phyloP scores from a whole-genome alignment of 257 asterid genomes.

The Voacanga thouarsii region DNA sequence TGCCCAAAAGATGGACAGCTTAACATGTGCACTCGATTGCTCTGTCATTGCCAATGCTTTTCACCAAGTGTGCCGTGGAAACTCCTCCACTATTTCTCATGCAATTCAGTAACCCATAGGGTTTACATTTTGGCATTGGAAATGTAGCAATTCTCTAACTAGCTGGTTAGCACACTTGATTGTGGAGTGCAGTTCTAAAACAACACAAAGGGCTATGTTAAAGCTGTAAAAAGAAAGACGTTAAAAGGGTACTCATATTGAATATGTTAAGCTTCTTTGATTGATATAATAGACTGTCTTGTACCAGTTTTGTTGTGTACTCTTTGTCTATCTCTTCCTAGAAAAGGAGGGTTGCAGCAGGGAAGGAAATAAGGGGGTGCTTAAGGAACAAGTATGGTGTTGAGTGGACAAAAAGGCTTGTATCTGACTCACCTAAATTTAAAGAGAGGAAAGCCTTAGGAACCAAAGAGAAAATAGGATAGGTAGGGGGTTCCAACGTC shows the following conservation, averaged over 20 bases:
- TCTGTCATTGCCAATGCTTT: constrained; percentile 14
- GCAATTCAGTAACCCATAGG: background rate
- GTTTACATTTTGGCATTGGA: no score
- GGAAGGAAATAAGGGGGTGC: constrained; percentile 6
- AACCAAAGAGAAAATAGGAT: background rate
- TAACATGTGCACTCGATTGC: constrained; percentile 23
- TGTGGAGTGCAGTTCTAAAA: no score
- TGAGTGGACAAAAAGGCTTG: constrained; percentile 25
- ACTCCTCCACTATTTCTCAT: background rate
- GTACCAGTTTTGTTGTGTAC: no score
- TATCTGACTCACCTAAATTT: constrained; percentile 22
- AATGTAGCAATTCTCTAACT: no score
- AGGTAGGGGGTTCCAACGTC: background rate
- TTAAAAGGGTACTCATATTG: no score
- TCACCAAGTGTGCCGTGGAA: constrained; percentile 2
- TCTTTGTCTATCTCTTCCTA: background rate
- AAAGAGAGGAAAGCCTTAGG: constrained; percentile 4
- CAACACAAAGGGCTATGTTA: no score
- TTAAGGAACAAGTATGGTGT: constrained; percentile 21
- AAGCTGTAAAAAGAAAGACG: no score
- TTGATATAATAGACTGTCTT: no score
- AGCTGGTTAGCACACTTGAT: no score
- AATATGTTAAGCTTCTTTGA: no score
- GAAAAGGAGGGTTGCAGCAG: no score
- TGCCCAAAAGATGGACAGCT: constrained; percentile 28